Percentiles rank a stretch among this genome's conserved stretches.
These are phyloP conservation scores for Bryoerythrophyllum caledonicum DNA, from an alignment of 225 moss, liverwort and hornwort genomes.

Conservation along the genomic window DNA sequence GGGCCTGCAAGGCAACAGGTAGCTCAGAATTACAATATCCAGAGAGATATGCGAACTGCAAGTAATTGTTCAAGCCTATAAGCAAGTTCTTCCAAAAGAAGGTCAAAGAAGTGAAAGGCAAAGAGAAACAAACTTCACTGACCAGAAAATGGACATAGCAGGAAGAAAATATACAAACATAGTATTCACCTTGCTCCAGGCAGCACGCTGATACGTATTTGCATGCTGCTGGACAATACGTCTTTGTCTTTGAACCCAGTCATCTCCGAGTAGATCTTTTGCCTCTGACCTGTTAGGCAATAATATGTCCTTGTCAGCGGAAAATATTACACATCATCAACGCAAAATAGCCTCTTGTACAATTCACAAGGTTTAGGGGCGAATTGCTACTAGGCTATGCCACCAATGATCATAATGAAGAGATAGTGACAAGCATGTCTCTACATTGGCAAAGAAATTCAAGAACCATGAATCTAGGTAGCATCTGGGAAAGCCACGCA, in stretches of 20 bases:
- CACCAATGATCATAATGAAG: background rate
- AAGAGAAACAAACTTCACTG: background rate
- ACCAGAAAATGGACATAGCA: background rate
- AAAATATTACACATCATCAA: background rate
- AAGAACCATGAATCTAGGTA: background rate
- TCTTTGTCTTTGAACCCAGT: slow-evolving; percentile 89
- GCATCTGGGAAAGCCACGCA: background rate
- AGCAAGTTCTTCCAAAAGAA: background rate
- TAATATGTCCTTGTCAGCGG: background rate
- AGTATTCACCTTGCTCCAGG: slow-evolving; percentile 68
- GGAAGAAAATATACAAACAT: background rate
- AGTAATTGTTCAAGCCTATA: background rate
- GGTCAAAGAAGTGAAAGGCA: background rate
- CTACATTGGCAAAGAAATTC: background rate
- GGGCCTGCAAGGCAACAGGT: slow-evolving; percentile 40
- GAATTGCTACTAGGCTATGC: background rate
- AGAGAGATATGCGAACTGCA: background rate
- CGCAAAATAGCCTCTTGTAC: background rate
- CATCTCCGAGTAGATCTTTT: slow-evolving; percentile 77
- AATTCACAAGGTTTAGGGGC: background rate
- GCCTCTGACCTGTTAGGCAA: slow-evolving; percentile 55
- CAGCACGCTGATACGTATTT: slow-evolving; percentile 64
- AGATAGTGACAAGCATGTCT: background rate
- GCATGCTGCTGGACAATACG: slow-evolving; percentile 85
- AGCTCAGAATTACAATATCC: slow-evolving; percentile 14